Conservation (phyloP, 257 asterid species). For the Przewalskia tangutica region DNA sequence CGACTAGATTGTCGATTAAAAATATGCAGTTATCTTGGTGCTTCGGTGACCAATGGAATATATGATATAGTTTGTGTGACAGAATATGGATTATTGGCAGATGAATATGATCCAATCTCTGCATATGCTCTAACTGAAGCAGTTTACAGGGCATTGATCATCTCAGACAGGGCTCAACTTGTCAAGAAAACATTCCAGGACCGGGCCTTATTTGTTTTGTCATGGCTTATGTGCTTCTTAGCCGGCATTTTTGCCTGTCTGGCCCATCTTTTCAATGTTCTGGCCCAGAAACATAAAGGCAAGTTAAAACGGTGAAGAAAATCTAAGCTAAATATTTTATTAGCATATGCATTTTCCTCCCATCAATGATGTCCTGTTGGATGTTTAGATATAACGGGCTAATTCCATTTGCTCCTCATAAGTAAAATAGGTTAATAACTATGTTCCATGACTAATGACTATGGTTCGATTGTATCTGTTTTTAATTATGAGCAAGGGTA, state of each 20-base stretch:
- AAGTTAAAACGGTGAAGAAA: conserved; percentile 10
- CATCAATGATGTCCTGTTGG: neutral
- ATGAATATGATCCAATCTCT: conserved; percentile 18
- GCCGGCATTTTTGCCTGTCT: conserved; percentile 10
- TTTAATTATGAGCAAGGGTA: neutral
- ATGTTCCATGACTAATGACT: neutral
- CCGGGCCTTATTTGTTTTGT: conserved; percentile 1
- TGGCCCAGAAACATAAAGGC: conserved; percentile 10
- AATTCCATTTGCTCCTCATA: neutral
- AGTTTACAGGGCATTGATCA: conserved; percentile 16
- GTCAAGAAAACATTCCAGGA: conserved; percentile 13
- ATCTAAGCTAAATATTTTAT: neutral
- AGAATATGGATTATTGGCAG: conserved; percentile 18
- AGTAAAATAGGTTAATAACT: neutral
- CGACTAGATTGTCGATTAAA: conserved; percentile 13
- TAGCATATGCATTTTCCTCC: neutral
- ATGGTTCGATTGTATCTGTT: neutral
- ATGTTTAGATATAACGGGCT: neutral
- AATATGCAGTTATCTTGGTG: conserved; percentile 16
- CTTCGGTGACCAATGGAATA: conserved; percentile 13
- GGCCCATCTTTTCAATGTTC: conserved; percentile 9
- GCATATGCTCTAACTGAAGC: conserved; percentile 21
- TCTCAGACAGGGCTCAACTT: conserved; percentile 17
- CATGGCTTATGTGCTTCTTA: conserved; percentile 8
- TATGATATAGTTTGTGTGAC: conserved; percentile 21